phyloP scores from a whole-genome alignment of 352 stramenopile species.

The Pythium guiyangense region DNA sequence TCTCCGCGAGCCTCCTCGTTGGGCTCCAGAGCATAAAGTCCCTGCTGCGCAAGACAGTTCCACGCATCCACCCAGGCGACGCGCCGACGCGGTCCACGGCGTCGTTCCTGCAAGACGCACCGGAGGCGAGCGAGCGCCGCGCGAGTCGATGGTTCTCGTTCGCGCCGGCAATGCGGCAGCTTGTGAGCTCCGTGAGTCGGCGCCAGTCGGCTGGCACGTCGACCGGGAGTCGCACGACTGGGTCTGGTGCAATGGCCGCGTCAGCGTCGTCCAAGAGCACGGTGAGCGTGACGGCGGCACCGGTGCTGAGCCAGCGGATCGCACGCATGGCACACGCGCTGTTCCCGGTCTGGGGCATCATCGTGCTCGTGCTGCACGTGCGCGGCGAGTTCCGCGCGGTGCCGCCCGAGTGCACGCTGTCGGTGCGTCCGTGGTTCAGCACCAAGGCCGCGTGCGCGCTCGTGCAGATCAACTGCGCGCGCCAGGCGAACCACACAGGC shows the following conservation, averaged over 20 bases:
- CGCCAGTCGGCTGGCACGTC: too few species aligned
- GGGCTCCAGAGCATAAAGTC: constrained; percentile 30
- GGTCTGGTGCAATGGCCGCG: neutral
- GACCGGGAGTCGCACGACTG: neutral
- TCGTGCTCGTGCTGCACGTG: constrained; percentile 19
- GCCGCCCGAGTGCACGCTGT: constrained; percentile 17
- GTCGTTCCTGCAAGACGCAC: neutral
- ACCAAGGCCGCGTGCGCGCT: constrained; percentile 20
- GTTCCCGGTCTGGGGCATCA: constrained; percentile 18
- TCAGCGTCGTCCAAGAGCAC: neutral
- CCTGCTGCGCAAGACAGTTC: constrained; percentile 8
- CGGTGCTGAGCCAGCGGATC: neutral
- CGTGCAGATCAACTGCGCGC: constrained; percentile 20
- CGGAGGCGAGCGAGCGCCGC: too few species aligned
- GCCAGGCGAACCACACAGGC: constrained; percentile 7
- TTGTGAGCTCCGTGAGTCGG: too few species aligned
- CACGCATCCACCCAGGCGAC: too few species aligned
- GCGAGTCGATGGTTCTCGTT: too few species aligned
- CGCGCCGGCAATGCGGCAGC: too few species aligned
- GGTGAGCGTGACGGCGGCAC: neutral
- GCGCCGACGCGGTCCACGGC: neutral
- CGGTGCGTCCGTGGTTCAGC: constrained; percentile 24
- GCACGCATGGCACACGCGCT: neutral
- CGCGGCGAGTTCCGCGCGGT: constrained; percentile 1
- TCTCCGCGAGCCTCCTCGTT: constrained; percentile 26